Conservation (phyloP, 2,329 filamentous ascomycete genomes). For the Ceratocystis alfenasii region DNA sequence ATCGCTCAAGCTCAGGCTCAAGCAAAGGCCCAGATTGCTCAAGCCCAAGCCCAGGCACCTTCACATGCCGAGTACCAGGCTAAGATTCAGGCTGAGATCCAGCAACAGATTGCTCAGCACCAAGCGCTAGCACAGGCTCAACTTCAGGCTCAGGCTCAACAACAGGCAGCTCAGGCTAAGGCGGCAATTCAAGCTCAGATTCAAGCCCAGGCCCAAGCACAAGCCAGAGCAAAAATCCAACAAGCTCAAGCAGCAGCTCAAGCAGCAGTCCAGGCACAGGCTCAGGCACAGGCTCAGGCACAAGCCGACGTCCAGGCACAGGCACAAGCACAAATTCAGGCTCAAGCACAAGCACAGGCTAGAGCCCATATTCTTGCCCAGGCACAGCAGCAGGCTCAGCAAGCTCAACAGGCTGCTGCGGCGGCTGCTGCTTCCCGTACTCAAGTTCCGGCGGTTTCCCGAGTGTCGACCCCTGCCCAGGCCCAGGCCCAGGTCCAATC, state of each 20-base stretch:
- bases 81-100: slow-evolving; percentile 19
- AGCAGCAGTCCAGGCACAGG: slow-evolving; percentile 24
- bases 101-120: slow-evolving; percentile 18
- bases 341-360: slow-evolving; percentile 24
- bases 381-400: slow-evolving; percentile 23
- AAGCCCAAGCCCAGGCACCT: slow-evolving; percentile 18
- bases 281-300: slow-evolving; percentile 21
- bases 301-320: slow-evolving; percentile 13
- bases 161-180: slow-evolving; percentile 25
- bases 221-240: slow-evolving; percentile 17
- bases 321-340: slow-evolving; percentile 12
- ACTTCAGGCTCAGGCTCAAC: slow-evolving; percentile 17
- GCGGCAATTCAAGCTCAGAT: slow-evolving; percentile 23
- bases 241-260: slow-evolving; percentile 23
- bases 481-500: neutral
- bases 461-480: neutral
- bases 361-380: slow-evolving; percentile 12
- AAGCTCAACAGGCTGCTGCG: slow-evolving; percentile 24
- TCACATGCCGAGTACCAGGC: slow-evolving; percentile 16
- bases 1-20: slow-evolving; percentile 21
- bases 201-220: slow-evolving; percentile 23
- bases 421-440: slow-evolving; percentile 16
- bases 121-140: slow-evolving; percentile 19
- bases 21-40: slow-evolving; percentile 19
- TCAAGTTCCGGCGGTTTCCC: slow-evolving; percentile 8